These are phyloP conservation scores for Mucor irregularis DNA, from an alignment of 371 early-diverging fungal species.

Conservation along the genomic window DNA sequence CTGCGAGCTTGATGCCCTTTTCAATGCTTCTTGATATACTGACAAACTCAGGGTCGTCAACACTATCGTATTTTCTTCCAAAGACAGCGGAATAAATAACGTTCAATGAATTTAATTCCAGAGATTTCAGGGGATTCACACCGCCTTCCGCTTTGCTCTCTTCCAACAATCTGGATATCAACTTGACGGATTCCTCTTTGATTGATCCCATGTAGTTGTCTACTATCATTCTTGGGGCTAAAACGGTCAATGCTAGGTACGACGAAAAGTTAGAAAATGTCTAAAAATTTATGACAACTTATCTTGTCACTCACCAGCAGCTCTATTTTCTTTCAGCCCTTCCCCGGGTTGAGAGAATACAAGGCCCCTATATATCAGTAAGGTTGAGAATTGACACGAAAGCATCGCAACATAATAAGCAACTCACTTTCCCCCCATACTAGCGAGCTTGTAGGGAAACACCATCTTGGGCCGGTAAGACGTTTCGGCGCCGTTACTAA, in stretches of 20 bases:
- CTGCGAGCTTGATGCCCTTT: neutral
- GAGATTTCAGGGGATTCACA: neutral
- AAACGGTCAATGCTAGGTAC: too few species aligned
- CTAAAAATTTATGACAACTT: too few species aligned
- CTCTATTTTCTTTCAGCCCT: neutral
- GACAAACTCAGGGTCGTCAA: conserved; percentile 9
- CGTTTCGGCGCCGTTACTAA: conserved; percentile 3
- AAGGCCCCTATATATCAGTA: neutral
- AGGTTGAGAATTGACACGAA: neutral
- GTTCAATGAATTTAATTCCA: conserved; percentile 13
- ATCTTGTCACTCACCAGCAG: too few species aligned
- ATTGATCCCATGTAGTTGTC: neutral
- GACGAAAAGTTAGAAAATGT: too few species aligned
- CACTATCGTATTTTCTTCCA: neutral
- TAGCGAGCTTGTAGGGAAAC: neutral
- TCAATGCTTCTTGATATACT: neutral
- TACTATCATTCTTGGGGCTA: too few species aligned
- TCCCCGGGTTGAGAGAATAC: neutral
- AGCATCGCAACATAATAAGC: too few species aligned
- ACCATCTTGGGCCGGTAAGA: conserved; percentile 7
- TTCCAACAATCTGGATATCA: neutral
- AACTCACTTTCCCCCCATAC: conserved; percentile 1
- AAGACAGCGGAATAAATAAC: conserved; percentile 1
- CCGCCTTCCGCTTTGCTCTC: neutral
- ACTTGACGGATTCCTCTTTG: neutral